Base-by-base conservation (phyloP, 2,329 filamentous ascomycete genomes). In the Pyrenochaeta sp. region DNA sequence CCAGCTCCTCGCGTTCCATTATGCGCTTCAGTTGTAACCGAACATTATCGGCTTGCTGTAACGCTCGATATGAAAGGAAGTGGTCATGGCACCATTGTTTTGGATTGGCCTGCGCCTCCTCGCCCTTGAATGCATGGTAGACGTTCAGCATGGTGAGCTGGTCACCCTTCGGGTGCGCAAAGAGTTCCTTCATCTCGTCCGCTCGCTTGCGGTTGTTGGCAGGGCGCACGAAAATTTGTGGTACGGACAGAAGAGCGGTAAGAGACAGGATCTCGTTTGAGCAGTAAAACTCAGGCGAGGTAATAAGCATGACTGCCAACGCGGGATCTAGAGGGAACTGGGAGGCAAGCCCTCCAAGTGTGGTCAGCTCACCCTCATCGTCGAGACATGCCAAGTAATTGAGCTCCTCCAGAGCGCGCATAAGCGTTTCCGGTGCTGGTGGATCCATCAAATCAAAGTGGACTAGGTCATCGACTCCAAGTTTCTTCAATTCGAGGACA, bases 391-490 rank as follows among this genome's bases (percentile, higher is more conserved):
- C 92, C 14, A 99, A 85, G 75, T 97, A 99, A 78, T 99, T 99
- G 51, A 99, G 87, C 79, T 99, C 95, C 76, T 99, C 95, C 18
- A 99, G 81, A 2, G 95, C 95, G 64, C 96, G 88, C 94, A 99
- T 99, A 77, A 99, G 88, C 9, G 96, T 99, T 79, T 99, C 96
- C 0, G 95, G 96, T 1, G 96, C 94, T 0, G 95, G 95, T 20
- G 95, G 95, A 68, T 99, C 95, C 94, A 99, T 98, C 42, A 99
- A 84, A 74, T 99, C 96, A 72, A 99, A 99, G 78, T 99, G 95
- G 10, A 99, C 95, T 44, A 99, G 82, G 76, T 99, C 95, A 64
- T 96, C 88, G 23, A 99, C 88, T 39, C 95, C 95, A 33, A 99
- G 88, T 80, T 99, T 98, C 84, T 98, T 98, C 71, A 99, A 81